Evolutionary conservation across 441 rosid genomes (phyloP), one percentile per base, ranked within the genome.

Genomic region (Erysimum pusillum): DNA sequence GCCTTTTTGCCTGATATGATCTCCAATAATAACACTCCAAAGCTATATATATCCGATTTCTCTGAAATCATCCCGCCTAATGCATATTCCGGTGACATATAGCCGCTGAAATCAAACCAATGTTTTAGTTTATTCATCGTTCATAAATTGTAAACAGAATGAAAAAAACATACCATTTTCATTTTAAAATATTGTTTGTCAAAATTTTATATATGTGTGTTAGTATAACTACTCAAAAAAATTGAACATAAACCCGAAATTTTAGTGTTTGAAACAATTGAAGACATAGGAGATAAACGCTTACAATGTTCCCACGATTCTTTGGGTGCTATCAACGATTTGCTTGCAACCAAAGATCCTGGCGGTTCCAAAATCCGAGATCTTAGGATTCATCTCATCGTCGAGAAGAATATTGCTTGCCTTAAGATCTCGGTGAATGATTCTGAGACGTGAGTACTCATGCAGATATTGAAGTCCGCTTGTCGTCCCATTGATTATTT

Each of bases 331-430:
- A 1, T 54, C 84, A 13, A 82, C 76, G 15, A 38, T 76, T 77
- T 85, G 80, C 34, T 79, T 82, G 46, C 5, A 10, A 12, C 17
- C 51, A 31, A 85, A 80, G 10, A 82, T 65, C 57, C 83, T 75
- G 0, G 89, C 87, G 76, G 82, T 79, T 25, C 89, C 91, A 57
- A 85, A 85, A 76, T 85, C 87, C 0, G 87, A 81, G 18, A 87
- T 82, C 74, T 87, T 87, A 4, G 87, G 82, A 25, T 46, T 76
- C 83, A 83, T 81, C 14, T 83, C 65, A 34, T 39, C 69, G 17
- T 81, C 84, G 0, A 86, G 62, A 25, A 81, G 62, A 42, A 84
- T 71, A 48, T 83, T 85, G 32, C 87, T 81, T 2, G 77, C 70
- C 54, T 84, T 84, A 2, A 85, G 75, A 51, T 81, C 87, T 14